Evolutionary conservation across 1,139 yeast species (phyloP), one percentile per base, ranked within the genome.

Genomic region (Protomyces inundatus): DNA sequence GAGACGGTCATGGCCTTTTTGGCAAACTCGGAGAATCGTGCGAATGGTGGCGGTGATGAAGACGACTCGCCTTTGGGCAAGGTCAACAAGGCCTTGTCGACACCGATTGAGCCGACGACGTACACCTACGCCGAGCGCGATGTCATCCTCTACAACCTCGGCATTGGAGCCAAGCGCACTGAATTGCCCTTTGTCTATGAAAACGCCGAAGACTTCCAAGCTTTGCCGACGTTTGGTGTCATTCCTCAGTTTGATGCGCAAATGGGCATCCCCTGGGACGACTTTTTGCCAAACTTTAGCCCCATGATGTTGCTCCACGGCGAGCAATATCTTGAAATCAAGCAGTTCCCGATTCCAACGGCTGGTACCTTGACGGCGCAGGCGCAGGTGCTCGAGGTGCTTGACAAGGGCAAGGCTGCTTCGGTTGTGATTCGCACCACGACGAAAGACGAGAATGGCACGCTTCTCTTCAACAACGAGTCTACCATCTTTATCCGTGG

Each of bases 221-320:
- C 87, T n/a, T 76, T 93, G 64, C 97, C 98, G 68, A 83, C 97
- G 2, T 90, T 87, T 76, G 97, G 96, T 67, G 96, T 90, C 68
- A 85, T 91, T 72, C 95, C 96, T 55, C 81, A 80, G 68, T 82
- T 86, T 81, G 81, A 83, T 40, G 80, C 80, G 62, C 78, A 80
- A 66, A 79, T 84, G 62, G 81, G 80, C 66, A 74, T 81, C 65
- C 80, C 85, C 50, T 82, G 84, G 73, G 78, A 81, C 67, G 79
- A 79, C 66, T 77, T 86, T 64, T 85, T 89, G 71, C 87, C 86
- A 69, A 86, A 89, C 77, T 91, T 89, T 81, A 89, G 89, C 78
- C 96, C 95, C 70, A 84, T 87, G 85, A 81, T 86, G 77, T 81
- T 93, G 73, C 81, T 93, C 71, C 98, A 93, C 75, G 98, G 98